Conservation (phyloP, 2,329 filamentous ascomycete genomes). For the Sclerotinia minor region DNA sequence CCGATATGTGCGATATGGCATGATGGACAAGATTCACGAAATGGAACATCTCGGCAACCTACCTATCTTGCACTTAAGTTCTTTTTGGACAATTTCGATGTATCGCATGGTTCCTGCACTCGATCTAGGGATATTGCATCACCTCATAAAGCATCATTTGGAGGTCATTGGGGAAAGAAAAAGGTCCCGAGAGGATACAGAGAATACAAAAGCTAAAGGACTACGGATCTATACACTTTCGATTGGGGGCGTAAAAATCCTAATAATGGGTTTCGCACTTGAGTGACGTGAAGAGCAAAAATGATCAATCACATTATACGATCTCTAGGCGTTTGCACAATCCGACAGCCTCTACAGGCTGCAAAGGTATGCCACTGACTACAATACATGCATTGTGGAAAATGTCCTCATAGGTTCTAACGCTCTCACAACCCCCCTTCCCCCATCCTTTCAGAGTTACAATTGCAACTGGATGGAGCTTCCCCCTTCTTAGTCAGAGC, state of each 20-base stretch:
- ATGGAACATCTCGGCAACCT: conserved; percentile 21
- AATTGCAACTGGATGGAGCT: not conserved
- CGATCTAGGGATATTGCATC: conserved; percentile 19
- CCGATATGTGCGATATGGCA: conserved; percentile 21
- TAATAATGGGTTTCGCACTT: conserved; percentile 21
- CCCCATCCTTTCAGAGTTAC: not conserved
- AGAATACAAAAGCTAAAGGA: not conserved
- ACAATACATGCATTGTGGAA: not conserved
- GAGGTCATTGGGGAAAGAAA: not conserved
- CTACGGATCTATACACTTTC: not conserved
- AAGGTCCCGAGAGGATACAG: conserved; percentile 8
- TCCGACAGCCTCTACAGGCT: not conserved
- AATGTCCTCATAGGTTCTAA: conserved; percentile 5
- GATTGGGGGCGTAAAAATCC: conserved; percentile 23
- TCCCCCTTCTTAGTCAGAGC: conserved; percentile 19
- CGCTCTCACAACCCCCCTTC: not conserved
- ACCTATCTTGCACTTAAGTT: not conserved
- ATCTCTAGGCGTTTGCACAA: conserved; percentile 17
- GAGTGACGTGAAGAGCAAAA: not conserved
- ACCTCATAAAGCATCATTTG: conserved; percentile 15
- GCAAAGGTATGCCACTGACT: not conserved
- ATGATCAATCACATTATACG: conserved; percentile 14
- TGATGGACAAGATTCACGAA: conserved; percentile 26
- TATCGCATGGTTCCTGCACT: conserved; percentile 27
- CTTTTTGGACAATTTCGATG: conserved; percentile 3